Evolutionary conservation across 345 rosid species (phyloP), one percentile per base, ranked within the genome.

Genomic region (Gossypium raimondii): DNA sequence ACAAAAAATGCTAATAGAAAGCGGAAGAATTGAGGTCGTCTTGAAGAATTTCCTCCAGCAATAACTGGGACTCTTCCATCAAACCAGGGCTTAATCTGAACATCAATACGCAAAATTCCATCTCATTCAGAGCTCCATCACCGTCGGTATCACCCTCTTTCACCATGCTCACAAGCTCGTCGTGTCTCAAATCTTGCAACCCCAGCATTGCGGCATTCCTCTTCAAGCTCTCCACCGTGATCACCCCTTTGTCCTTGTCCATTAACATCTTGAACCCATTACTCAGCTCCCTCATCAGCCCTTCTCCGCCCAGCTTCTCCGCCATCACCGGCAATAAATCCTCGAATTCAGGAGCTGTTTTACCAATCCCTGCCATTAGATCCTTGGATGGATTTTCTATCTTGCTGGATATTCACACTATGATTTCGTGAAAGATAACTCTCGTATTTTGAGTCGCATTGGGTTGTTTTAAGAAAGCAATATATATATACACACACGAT

Each of bases 91-190:
- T 87, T 64, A 85, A 71, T 82, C 87, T 81, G 83, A 87, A 84
- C 91, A 87, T 86, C 80, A 87, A 57, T 4, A 87, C 84, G 70
- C 89, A 87, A 51, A 87, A 87, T 83, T 87, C 89, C 83, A 78
- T 84, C 79, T 85, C 82, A 29, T 73, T 82, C 29, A 84, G 86
- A 10, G 80, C 84, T 2, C 89, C 89, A 47, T 87, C 91, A 3
- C 86, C 83, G 58, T 87, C 91, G 2, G 78, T 65, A 50, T 86
- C 91, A 1, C 91, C 91, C 77, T 87, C 89, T 79, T 38, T 57
- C 11, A 87, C 80, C 89, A 87, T 87, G 78, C 84, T 71, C 13
- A 45, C 84, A 7, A 83, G 78, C 72, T 87, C 83, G 38, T 82
- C 89, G 18, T 84, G 83, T 9, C 72, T 58, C 64, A 85, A 47